phyloP scores from a whole-genome alignment of 1,139 yeast species.

The Geotrichum carabidarum region DNA sequence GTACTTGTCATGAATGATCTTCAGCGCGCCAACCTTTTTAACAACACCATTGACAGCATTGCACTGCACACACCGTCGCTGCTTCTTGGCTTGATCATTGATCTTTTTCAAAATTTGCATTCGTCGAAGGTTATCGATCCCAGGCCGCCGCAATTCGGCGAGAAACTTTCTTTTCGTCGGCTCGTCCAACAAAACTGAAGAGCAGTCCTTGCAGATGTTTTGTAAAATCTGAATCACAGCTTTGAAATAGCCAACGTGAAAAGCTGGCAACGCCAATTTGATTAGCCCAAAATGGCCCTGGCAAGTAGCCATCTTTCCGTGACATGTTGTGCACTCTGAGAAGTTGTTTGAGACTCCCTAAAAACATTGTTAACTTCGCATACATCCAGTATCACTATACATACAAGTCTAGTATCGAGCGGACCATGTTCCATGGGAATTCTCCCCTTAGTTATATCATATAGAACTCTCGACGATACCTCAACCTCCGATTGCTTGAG shows the following conservation, averaged over 20 bases:
- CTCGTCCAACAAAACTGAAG: slow-evolving; percentile 70
- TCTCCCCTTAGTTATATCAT: slow-evolving; percentile 84
- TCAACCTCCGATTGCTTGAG: slow-evolving; percentile 93
- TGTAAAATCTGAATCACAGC: slow-evolving; percentile 85
- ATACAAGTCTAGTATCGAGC: slow-evolving; percentile 71
- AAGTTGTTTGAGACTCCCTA: slow-evolving; percentile 82
- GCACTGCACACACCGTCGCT: slow-evolving; percentile 83
- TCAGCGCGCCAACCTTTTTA: slow-evolving; percentile 92
- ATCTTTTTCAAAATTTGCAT: slow-evolving; percentile 82
- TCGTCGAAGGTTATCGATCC: slow-evolving; percentile 82
- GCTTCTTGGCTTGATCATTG: slow-evolving; percentile 90
- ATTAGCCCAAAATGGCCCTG: slow-evolving; percentile 98
- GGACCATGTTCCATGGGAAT: slow-evolving; percentile 80
- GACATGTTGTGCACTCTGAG: slow-evolving; percentile 83
- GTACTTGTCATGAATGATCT: slow-evolving; percentile 92
- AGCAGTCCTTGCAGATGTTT: slow-evolving; percentile 87
- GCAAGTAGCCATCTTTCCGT: slow-evolving; percentile 86
- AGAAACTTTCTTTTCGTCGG: slow-evolving; percentile 63
- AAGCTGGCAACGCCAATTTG: slow-evolving; percentile 87
- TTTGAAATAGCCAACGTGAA: slow-evolving; percentile 95
- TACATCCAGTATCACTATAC: slow-evolving; percentile 13
- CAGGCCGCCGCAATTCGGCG: slow-evolving; percentile 76
- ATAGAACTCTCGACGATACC: slow-evolving; percentile 83
- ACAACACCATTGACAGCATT: slow-evolving; percentile 93
- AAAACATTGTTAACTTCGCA: not conserved